Conservation (phyloP, 176 grass and related monocot genomes). For the Eragrostis nindensis region DNA sequence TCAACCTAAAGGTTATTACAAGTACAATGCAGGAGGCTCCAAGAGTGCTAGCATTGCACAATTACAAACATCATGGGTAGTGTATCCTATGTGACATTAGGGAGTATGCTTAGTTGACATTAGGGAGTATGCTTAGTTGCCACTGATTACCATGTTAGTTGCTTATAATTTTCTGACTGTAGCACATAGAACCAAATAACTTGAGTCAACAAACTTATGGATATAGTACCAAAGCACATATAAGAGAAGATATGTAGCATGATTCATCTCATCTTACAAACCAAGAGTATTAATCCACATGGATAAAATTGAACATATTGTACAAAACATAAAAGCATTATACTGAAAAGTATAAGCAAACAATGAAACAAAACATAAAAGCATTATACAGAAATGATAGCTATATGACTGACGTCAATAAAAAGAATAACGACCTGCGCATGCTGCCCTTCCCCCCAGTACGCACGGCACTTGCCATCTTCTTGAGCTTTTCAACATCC, state of each 20-base stretch:
- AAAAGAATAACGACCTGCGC: conserved; percentile 65
- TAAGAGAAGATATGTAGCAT: background rate
- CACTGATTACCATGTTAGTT: background rate
- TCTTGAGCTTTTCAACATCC: conserved; percentile 85
- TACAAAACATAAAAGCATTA: background rate
- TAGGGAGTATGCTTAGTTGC: background rate
- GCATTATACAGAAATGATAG: background rate
- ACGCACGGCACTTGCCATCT: conserved; percentile 88
- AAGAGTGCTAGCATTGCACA: background rate
- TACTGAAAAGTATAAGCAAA: background rate
- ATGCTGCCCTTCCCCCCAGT: conserved; percentile 91
- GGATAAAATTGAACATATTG: background rate
- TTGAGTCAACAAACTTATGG: background rate
- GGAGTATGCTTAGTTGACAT: background rate
- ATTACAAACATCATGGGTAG: conserved; percentile 13
- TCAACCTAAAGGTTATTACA: conserved; percentile 28
- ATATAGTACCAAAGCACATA: background rate
- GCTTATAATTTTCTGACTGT: background rate
- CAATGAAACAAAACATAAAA: conserved; percentile 13
- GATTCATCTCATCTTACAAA: background rate
- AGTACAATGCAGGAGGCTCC: background rate
- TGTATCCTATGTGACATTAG: background rate
- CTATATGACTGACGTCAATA: background rate
- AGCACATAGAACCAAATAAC: conserved; percentile 4
- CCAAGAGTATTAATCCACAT: background rate